Percentiles rank a stretch among this genome's conserved stretches.
These are phyloP conservation scores for Pseudogymnoascus sp. DNA, from an alignment of 2,329 filamentous ascomycete genomes.

Conservation along the genomic window DNA sequence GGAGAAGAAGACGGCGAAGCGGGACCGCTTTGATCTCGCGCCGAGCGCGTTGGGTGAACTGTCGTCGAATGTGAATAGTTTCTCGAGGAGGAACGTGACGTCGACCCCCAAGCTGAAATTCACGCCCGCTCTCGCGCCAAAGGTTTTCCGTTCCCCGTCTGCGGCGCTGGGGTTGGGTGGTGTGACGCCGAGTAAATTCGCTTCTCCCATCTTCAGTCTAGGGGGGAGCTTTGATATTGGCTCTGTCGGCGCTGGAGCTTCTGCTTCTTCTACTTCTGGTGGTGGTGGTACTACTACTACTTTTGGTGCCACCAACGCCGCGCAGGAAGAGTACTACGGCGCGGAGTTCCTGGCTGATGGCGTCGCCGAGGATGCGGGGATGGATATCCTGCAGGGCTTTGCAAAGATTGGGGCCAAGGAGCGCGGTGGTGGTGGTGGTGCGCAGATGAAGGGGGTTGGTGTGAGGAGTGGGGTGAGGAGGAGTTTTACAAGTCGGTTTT, in stretches of 20 bases:
- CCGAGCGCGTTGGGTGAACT: conserved; percentile 18
- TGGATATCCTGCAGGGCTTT: conserved; percentile 69
- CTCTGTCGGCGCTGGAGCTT: conserved; percentile 15
- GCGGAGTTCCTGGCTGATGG: conserved; percentile 50
- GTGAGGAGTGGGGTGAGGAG: conserved; percentile 24
- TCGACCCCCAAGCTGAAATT: conserved; percentile 44
- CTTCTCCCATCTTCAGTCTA: background rate
- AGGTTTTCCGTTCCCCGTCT: conserved; percentile 44
- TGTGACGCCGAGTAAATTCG: conserved; percentile 45
- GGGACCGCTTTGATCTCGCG: conserved; percentile 53
- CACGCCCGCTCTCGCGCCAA: conserved; percentile 30
- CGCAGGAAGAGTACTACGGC: conserved; percentile 44
- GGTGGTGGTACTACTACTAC: background rate
- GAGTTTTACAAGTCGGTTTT: conserved; percentile 29
- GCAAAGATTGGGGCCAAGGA: conserved; percentile 54
- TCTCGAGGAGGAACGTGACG: conserved; percentile 42
- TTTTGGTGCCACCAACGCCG: background rate
- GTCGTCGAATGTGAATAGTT: conserved; percentile 30
- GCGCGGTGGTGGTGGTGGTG: conserved; percentile 40
- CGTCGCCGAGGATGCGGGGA: conserved; percentile 46
- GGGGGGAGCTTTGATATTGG: background rate
- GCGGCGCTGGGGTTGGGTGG: conserved; percentile 43
- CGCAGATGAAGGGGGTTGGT: conserved; percentile 19
- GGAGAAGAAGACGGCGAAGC: conserved; percentile 53
- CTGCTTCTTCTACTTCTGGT: conserved; percentile 22